These are phyloP conservation scores for Pythium myriotylum DNA, from an alignment of 352 stramenopile species.

Conservation along the genomic window DNA sequence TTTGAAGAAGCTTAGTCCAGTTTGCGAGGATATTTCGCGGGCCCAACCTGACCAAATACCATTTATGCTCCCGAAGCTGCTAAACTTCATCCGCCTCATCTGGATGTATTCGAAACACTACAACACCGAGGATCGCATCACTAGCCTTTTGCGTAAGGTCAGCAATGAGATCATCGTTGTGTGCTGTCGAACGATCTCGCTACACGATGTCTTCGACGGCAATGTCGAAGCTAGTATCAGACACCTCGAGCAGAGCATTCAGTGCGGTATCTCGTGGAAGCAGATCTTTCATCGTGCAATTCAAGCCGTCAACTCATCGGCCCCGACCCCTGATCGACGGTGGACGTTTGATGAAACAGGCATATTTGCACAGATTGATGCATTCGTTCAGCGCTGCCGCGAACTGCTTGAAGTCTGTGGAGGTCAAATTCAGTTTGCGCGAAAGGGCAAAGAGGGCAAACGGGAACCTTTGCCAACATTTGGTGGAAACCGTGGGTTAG, in stretches of 20 bases:
- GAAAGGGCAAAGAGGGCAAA: conserved; percentile 76
- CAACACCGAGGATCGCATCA: conserved; percentile 94
- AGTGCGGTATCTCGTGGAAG: conserved; percentile 94
- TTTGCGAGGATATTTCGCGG: conserved; percentile 88
- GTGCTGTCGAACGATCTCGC: conserved; percentile 88
- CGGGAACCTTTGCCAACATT: conserved; percentile 85
- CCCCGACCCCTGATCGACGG: conserved; percentile 45
- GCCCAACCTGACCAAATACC: conserved; percentile 91
- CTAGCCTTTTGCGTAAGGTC: conserved; percentile 92
- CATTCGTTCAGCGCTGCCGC: conserved; percentile 94
- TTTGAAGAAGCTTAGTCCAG: conserved; percentile 90
- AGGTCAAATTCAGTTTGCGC: conserved; percentile 94
- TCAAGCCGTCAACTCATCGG: conserved; percentile 62
- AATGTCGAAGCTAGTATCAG: conserved; percentile 90
- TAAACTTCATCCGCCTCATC: conserved; percentile 95
- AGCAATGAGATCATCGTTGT: conserved; percentile 95
- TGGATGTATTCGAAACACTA: conserved; percentile 94
- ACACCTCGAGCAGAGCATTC: conserved; percentile 91
- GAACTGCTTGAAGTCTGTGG: conserved; percentile 95
- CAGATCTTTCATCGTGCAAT: conserved; percentile 77
- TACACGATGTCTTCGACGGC: conserved; percentile 92
- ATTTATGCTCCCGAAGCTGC: conserved; percentile 88
- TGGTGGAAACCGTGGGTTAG: conserved; percentile 89
- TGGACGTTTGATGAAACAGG: conserved; percentile 95
- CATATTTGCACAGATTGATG: conserved; percentile 96